Conservation (phyloP, 75 land plant genomes). For the Sequoia sempervirens region DNA sequence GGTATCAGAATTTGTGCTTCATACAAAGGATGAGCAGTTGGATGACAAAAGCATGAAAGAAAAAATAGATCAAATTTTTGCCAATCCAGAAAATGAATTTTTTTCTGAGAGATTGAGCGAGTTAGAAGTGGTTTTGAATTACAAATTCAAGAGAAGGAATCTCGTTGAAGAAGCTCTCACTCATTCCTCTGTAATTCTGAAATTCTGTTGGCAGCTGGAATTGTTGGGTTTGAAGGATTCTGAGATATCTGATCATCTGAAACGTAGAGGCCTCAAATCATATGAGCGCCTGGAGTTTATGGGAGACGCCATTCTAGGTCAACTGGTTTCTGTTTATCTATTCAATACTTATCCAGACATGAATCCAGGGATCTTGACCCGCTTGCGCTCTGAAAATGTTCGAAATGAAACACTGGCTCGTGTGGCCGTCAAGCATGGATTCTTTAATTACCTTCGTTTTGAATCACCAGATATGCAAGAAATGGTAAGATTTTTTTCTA, state of each 20-base stretch:
- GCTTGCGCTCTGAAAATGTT: conserved; percentile 42
- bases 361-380: conserved; percentile 34
- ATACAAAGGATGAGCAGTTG: too few relatives aligned
- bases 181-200: conserved; percentile 15
- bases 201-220: background rate
- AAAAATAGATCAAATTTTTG: too few relatives aligned
- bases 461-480: conserved; percentile 13
- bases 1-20: too few relatives aligned
- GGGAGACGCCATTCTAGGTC: conserved; percentile 46
- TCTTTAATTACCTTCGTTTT: conserved; percentile 33
- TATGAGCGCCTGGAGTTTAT: conserved; percentile 50
- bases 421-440: conserved; percentile 24
- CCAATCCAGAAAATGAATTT: too few relatives aligned
- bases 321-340: conserved; percentile 27
- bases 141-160: conserved; percentile 23
- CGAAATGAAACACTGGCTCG: conserved; percentile 59
- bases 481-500: conserved; percentile 20
- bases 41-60: too few relatives aligned
- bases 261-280: background rate
- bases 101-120: background rate
- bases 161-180: conserved; percentile 46
- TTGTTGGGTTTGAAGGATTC: background rate
- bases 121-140: conserved; percentile 34
- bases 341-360: conserved; percentile 28
- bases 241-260: background rate